Conservation (phyloP, 805 yeast genomes). For the Lachancea sp. region DNA sequence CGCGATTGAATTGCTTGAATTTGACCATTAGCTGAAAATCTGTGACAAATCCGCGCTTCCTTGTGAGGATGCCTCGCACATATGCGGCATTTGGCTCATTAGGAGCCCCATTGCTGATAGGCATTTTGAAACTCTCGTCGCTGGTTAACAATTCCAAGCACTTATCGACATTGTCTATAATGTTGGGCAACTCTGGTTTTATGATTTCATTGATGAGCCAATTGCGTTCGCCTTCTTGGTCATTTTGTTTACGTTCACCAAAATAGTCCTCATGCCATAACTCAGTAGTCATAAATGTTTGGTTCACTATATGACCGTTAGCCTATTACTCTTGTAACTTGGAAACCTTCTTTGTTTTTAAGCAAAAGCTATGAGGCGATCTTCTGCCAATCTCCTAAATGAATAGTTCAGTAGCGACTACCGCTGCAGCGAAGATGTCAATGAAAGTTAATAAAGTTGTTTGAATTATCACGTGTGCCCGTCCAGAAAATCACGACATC, state of each 20-base stretch:
- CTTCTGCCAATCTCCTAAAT: background rate
- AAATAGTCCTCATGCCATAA: constrained; percentile 29
- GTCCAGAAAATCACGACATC: too few species aligned
- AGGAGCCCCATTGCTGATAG: constrained; percentile 34
- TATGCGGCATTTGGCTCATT: constrained; percentile 15
- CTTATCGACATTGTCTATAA: constrained; percentile 38
- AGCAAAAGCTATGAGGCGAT: too few species aligned
- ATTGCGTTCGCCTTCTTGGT: constrained; percentile 26
- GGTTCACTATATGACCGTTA: too few species aligned
- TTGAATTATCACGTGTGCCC: too few species aligned
- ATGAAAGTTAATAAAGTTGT: too few species aligned
- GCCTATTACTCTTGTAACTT: too few species aligned
- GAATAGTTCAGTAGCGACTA: background rate
- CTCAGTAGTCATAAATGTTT: constrained; percentile 31
- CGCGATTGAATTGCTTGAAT: constrained; percentile 37
- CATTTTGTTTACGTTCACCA: constrained; percentile 14
- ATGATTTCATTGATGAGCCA: constrained; percentile 47
- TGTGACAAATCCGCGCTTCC: constrained; percentile 49
- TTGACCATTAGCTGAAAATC: constrained; percentile 39
- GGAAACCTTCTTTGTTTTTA: too few species aligned
- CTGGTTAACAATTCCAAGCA: constrained; percentile 38
- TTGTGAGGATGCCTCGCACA: constrained; percentile 53
- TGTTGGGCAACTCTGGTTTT: constrained; percentile 42
- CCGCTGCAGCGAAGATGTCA: too few species aligned
- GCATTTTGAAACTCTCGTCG: constrained; percentile 44